Evolutionary conservation across 1,284 basidiomycete species (phyloP), one percentile per base, ranked within the genome.

Genomic region (Takashimella tepidaria): DNA sequence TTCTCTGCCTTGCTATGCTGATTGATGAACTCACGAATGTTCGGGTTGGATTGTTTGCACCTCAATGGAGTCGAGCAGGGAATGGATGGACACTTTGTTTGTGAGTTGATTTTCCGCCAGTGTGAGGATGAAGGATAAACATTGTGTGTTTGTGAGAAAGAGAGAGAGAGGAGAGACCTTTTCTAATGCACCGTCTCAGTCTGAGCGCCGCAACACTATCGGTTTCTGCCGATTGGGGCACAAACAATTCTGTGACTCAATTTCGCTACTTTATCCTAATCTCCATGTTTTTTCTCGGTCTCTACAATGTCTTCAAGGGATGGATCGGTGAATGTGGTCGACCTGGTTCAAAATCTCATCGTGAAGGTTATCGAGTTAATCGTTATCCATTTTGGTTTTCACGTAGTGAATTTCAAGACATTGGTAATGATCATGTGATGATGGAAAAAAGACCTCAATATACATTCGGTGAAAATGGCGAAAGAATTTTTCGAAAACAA

Each of bases 61-160:
- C 68, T 1, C 68, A 69, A 25, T 66, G 63, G 62, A 56, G 51
- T 41, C 40, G 67, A 24, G 58, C 53, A 16, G 68, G 68, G 3
- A 56, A 47, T 2, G 68, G 68, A 5, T 67, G 61, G 41, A 69
- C 66, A 11, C 61, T 67, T 31, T 65, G 68, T 51, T 68, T 68
- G 66, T 64, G 44, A 47, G 66, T 61, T 4, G n/a, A 23, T 44
- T 41, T 42, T 1, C 2, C 10, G 31, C 16, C 31, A 16, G 8
- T 37, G 31, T 8, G 31, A 8, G 31, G 10, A 37, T 16, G 31
- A 16, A 37, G 31, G 31, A 8, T 8, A 8, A 16, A 37, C 31
- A 37, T 37, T n/a, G n/a, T n/a, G n/a, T n/a, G n/a, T n/a, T n/a
- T n/a, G n/a, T n/a, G n/a, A n/a, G n/a, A n/a, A n/a, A n/a, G n/a